These are phyloP conservation scores for Aphanomyces stellatus DNA, from an alignment of 352 stramenopile genomes.

Conservation along the genomic window DNA sequence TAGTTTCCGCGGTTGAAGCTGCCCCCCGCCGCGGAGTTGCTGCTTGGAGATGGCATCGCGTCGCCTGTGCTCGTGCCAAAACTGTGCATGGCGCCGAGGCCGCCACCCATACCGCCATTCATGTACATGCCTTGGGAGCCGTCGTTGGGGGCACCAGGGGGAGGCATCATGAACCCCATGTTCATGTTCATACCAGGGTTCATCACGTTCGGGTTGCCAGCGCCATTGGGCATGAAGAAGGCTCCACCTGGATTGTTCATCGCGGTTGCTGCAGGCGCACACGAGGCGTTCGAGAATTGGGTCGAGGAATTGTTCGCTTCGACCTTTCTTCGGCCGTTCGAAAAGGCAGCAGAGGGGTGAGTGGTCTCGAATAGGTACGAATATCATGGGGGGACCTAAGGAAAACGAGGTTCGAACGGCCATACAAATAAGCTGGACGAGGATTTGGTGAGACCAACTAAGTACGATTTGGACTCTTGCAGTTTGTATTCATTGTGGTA, in stretches of 20 bases:
- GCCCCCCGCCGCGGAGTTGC: not conserved
- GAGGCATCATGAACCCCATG: slow-evolving; percentile 5
- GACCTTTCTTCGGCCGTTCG: not conserved
- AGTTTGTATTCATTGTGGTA: too few species aligned
- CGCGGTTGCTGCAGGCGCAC: too few species aligned
- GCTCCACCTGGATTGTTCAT: not conserved
- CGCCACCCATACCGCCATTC: too few species aligned
- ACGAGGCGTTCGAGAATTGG: too few species aligned
- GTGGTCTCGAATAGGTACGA: too few species aligned
- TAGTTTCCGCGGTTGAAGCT: slow-evolving; percentile 73
- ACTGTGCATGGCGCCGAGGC: not conserved
- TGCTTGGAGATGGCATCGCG: not conserved
- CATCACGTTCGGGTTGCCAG: not conserved
- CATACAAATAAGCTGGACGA: too few species aligned
- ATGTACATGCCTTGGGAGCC: not conserved
- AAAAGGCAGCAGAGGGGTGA: too few species aligned
- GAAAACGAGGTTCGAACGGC: not conserved
- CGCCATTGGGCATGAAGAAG: not conserved
- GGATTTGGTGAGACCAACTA: too few species aligned
- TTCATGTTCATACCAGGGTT: not conserved
- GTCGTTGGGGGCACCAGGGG: not conserved
- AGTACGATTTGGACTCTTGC: too few species aligned
- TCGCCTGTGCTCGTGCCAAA: slow-evolving; percentile 6
- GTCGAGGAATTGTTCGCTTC: not conserved
- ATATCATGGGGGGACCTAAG: not conserved